These are phyloP conservation scores for Talaromyces sp. DNA, from an alignment of 2,329 filamentous ascomycete genomes.

Conservation along the genomic window DNA sequence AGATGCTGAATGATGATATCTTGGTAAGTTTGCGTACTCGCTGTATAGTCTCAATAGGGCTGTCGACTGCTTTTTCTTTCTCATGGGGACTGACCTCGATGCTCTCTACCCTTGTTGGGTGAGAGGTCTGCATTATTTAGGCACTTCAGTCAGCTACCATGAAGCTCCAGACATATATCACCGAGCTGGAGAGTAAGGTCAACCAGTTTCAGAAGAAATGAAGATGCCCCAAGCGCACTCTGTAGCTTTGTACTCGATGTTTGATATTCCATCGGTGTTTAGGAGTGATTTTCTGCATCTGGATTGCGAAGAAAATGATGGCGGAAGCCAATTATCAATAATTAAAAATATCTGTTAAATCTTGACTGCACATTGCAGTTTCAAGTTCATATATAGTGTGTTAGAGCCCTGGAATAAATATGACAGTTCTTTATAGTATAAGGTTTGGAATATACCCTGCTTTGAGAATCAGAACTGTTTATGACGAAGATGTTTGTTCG, in stretches of 20 bases:
- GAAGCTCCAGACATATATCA: slow-evolving; percentile 81
- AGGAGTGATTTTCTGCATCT: slow-evolving; percentile 5
- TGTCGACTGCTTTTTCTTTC: background rate
- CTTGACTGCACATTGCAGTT: too few species aligned
- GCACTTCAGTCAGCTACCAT: slow-evolving; percentile 85
- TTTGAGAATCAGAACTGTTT: too few species aligned
- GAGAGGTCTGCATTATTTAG: slow-evolving; percentile 48
- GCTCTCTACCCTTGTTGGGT: slow-evolving; percentile 5
- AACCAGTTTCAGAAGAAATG: slow-evolving; percentile 69
- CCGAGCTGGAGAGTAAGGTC: slow-evolving; percentile 78
- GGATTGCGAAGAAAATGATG: background rate
- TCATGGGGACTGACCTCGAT: background rate
- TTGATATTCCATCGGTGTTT: slow-evolving; percentile 8
- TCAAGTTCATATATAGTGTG: too few species aligned
- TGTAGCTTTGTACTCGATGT: background rate
- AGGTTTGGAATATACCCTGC: too few species aligned
- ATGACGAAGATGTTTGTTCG: background rate
- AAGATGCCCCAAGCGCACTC: background rate
- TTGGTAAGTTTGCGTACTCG: slow-evolving; percentile 68
- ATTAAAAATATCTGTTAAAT: too few species aligned
- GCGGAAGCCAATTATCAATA: too few species aligned
- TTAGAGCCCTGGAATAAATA: too few species aligned
- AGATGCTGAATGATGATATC: slow-evolving; percentile 92
- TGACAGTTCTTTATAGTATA: too few species aligned
- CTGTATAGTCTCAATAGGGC: background rate